Base-by-base conservation (phyloP, 177 flowering plant species). In the Vitis hybrid region DNA sequence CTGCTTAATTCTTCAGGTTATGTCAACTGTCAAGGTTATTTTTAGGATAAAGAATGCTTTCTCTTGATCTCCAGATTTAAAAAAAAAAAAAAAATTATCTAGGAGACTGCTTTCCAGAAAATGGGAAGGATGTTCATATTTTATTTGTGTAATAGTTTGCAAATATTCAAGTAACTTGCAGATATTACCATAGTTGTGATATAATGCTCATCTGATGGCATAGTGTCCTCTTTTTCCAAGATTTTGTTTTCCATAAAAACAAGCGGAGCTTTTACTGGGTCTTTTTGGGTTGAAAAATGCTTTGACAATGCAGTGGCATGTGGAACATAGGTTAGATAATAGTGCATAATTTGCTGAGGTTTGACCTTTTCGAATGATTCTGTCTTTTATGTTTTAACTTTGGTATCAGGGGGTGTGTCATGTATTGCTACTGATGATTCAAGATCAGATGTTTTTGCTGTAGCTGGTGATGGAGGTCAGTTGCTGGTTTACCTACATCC, bases 371-470 rank as follows among this genome's bases (percentile, higher is more conserved):
- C 50, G 14, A 60, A 3, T 61, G 11, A 55, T 13, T 54, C 48
- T 15, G 35, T 6, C 40, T 61, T 56, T 16, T 69, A 55, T 12
- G 46, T 63, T 16, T 8, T 57, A 64, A 15, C 40, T 57, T 67
- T 70, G 61, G 13, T 66, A 12, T 58, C 77, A 91, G 93, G 87
- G 72, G 76, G 74, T 27, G 86, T 89, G 52, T 81, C 93, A n/a
- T 83, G 86, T 72, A 82, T 94, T 55, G 82, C 91, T 48, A 73
- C 90, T 60, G 93, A 83, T 74, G 78, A 82, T 76, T 81, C 87
- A 35, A 71, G 62, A 35, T 74, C 84, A 24, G 82, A 82, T 50
- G 75, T 78, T 16, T 54, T 92, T 11, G 93, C 91, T 4, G 79
- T 91, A 18, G 98, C 88, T 19, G 79, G 79, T 56, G 85, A 81